Evolutionary conservation across 2,329 filamentous ascomycete genomes (phyloP), one percentile per base, ranked within the genome.

Genomic region (Aspergillus flavus): DNA sequence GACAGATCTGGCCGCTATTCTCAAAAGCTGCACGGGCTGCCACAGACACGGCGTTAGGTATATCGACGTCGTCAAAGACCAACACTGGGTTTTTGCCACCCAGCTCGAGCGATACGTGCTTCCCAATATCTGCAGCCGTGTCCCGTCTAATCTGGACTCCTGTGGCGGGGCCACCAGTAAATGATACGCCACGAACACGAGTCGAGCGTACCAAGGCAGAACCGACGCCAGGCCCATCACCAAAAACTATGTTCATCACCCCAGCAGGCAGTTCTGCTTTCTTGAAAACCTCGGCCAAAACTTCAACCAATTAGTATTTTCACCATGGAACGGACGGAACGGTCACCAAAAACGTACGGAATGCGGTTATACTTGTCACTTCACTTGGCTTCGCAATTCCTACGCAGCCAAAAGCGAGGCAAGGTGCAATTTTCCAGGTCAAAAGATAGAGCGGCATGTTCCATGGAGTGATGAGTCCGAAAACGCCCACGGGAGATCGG

Each of bases 11-110:
- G 26, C 74, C 74, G 46, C 76, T 73, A 63, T 76, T 76, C 63
- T 76, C 75, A 79, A 84, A 81, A 68, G 84, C 82, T 21, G 81
- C 81, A 12, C 78, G 71, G 65, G 90, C 87, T 19, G 84, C 81
- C 87, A 90, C 92, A 68, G 90, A 87, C 14, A 91, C 89, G 3
- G 89, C 87, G 73, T 90, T 85, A 6, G 89, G 86, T 26, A 91
- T 71, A 64, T 90, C 87, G 4, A 88, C 87, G 69, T 91, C 88
- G 6, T 85, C 81, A 64, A 91, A 90, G 7, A 91, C 84, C 11
- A 91, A 69, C 2, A 89, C 78, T 0, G 88, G 87, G 4, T 84
- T 87, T 76, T 91, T 91, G 61, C 88, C 89, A 45, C 88, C 89
- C 86, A 73, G 76, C 63, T 76, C 74, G 1, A 76, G 64, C 4